Base-by-base conservation (phyloP, 345 rosid genomes). In the Linum tenue region DNA sequence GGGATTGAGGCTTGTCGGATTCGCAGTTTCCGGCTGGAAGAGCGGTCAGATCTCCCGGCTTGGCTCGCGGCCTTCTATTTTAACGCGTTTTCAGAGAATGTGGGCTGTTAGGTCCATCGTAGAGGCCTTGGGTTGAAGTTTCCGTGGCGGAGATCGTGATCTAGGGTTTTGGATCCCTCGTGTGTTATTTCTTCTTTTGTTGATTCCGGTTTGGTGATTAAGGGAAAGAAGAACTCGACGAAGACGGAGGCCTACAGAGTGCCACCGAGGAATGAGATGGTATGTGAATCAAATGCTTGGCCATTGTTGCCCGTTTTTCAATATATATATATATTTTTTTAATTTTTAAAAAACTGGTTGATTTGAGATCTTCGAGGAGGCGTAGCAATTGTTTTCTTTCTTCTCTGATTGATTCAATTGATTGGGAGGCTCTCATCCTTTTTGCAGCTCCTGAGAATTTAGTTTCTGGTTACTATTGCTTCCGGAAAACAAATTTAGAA, bases 251-350 rank as follows among this genome's bases (percentile, higher is more conserved):
- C 76, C 15, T 56, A 64, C 71, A 64, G 85, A 15, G 79, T 69
- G 62, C 72, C 79, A 66, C 75, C 76, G 66, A 84, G 90, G 80
- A 74, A 95, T 95, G 96, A 85, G 76, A 95, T 95, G 99, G 99
- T 95, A 73, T 53, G 84, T 67, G 61, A 55, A 39, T 65, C 56
- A 58, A 11, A 48, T 48, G 53, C 53, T 48, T 62, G 73, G 41
- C 53, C 67, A 63, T 55, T 61, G 51, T 37, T 67, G n/a, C 15
- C 17, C 16, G 12, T 0, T 59, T 62, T 57, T 7, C 14, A 2
- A 48, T 22, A 15, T 9, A n/a, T n/a, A n/a, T n/a, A n/a, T n/a
- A 3, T n/a, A 37, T 62, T 8, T 44, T 7, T 43, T 40, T 5
- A 2, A 4, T 3, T 2, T n/a, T 48, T 16, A 59, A 6, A 40